These are phyloP conservation scores for Laetiporus sulphureus DNA, from an alignment of 1,284 basidiomycete genomes.

Conservation along the genomic window DNA sequence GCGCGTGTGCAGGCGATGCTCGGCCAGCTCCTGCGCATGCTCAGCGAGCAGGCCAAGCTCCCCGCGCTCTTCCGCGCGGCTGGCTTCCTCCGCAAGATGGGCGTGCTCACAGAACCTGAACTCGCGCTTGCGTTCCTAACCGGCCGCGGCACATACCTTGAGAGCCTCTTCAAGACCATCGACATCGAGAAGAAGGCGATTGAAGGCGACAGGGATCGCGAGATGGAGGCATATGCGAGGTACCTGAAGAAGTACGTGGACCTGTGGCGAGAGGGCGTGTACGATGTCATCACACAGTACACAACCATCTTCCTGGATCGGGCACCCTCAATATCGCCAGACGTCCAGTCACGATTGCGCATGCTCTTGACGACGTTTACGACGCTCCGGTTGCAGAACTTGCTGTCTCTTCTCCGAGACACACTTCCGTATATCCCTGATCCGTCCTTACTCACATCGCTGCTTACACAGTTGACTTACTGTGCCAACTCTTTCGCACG, in stretches of 20 bases:
- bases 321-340: slow-evolving; percentile 15
- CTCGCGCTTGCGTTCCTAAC: slow-evolving; percentile 64
- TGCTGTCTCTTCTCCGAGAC: slow-evolving; percentile 50
- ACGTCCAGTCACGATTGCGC: slow-evolving; percentile 26
- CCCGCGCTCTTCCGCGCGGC: slow-evolving; percentile 87
- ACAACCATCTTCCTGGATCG: slow-evolving; percentile 84
- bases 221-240: slow-evolving; percentile 64
- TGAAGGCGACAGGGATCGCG: slow-evolving; percentile 35
- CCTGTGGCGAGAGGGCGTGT: slow-evolving; percentile 85
- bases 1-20: slow-evolving; percentile 70
- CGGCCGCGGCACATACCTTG: slow-evolving; percentile 52
- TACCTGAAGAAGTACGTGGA: slow-evolving; percentile 88
- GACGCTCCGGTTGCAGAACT: slow-evolving; percentile 43
- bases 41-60: slow-evolving; percentile 83
- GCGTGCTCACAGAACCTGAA: slow-evolving; percentile 51
- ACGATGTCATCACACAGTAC: slow-evolving; percentile 88
- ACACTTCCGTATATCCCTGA: slow-evolving; percentile 49
- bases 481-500: slow-evolving; percentile 88
- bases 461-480: slow-evolving; percentile 89
- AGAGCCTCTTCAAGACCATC: slow-evolving; percentile 35
- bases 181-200: slow-evolving; percentile 32
- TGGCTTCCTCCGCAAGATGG: slow-evolving; percentile 79
- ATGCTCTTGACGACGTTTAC: slow-evolving; percentile 50
- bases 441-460: slow-evolving; percentile 68
- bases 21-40: slow-evolving; percentile 67